These are phyloP conservation scores for Trichosanthes truncata DNA, from an alignment of 306 rosid species.

Conservation along the genomic window DNA sequence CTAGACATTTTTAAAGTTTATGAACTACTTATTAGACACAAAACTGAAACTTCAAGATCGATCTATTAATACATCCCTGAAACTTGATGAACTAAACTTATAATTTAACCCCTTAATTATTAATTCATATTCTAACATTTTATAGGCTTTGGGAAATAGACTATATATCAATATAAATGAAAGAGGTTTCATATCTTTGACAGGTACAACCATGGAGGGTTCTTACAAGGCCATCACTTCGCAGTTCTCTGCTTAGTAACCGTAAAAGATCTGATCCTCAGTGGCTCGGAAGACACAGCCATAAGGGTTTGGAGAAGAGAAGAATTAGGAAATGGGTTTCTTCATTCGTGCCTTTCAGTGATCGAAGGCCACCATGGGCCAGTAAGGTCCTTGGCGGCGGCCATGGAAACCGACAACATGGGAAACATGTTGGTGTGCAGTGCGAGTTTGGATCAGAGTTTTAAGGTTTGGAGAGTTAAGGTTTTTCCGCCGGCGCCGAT, in stretches of 20 bases:
- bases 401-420: conserved; percentile 26
- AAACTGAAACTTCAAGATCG: no score
- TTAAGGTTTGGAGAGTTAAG: conserved; percentile 49
- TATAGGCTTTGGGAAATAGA: no score
- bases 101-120: no score
- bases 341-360: conserved; percentile 33
- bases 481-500: conserved; percentile 23
- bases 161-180: no score
- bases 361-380: conserved; percentile 50
- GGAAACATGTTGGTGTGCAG: conserved; percentile 38
- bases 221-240: conserved; percentile 45
- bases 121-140: no score
- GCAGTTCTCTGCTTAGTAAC: conserved; percentile 38
- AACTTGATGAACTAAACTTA: no score
- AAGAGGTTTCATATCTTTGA: not conserved
- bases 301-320: conserved; percentile 49
- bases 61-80: no score
- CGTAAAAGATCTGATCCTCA: conserved; percentile 28
- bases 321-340: conserved; percentile 33
- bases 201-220: conserved; percentile 37
- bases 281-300: conserved; percentile 39
- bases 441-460: conserved; percentile 50
- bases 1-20: no score
- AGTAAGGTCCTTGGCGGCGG: conserved; percentile 40
- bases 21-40: no score